phyloP scores from a whole-genome alignment of 2,329 filamentous ascomycete species.

The Colletotrichum spaethianum region DNA sequence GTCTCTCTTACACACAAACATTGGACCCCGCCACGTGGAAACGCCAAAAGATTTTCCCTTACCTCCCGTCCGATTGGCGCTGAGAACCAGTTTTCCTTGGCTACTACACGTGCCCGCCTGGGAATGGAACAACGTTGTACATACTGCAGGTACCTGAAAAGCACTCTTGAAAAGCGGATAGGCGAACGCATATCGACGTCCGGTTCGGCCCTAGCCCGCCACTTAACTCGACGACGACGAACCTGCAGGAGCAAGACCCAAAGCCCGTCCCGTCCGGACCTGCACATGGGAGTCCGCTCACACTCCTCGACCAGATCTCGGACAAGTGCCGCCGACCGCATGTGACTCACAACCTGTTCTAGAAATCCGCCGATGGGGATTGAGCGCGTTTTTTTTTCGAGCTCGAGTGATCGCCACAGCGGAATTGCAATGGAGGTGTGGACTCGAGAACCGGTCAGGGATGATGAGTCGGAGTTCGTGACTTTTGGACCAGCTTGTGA shows the following conservation, averaged over 20 bases:
- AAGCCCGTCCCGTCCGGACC: not conserved
- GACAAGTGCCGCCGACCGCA: slow-evolving; percentile 20
- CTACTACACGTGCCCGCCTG: slow-evolving; percentile 15
- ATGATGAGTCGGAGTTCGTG: not conserved
- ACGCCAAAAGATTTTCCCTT: not conserved
- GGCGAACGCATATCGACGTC: not conserved
- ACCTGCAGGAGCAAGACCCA: not conserved
- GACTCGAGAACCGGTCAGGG: not conserved
- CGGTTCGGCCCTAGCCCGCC: slow-evolving; percentile 23
- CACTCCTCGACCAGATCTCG: slow-evolving; percentile 3
- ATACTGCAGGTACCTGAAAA: slow-evolving; percentile 15
- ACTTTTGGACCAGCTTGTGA: not conserved
- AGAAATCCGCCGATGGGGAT: not conserved
- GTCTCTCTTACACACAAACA: not conserved
- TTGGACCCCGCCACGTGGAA: slow-evolving; percentile 7
- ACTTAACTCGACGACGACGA: not conserved
- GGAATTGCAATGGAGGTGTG: not conserved
- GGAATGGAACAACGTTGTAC: slow-evolving; percentile 19
- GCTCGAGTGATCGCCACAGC: slow-evolving; percentile 10
- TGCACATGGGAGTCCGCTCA: not conserved
- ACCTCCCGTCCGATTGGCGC: slow-evolving; percentile 20
- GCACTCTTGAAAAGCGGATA: slow-evolving; percentile 17
- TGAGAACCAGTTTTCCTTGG: not conserved
- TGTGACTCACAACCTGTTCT: slow-evolving; percentile 13
- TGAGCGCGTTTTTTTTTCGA: not conserved